Base-by-base conservation (phyloP, 1,284 basidiomycete genomes). In the Austroboletus niveus region DNA sequence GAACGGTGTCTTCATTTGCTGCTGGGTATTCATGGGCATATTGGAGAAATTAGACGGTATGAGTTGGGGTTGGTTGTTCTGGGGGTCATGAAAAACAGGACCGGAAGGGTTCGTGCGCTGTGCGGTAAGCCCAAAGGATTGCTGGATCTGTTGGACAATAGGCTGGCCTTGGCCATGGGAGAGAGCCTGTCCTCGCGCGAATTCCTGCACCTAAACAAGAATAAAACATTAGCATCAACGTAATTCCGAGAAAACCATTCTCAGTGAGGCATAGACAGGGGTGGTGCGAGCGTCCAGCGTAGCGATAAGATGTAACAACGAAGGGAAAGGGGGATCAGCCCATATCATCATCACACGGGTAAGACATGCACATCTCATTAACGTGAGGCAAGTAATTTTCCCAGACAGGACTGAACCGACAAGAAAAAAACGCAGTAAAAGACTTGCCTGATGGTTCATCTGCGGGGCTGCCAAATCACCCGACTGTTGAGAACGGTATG, bases 401-500 rank as follows among this genome's bases (percentile, higher is more conserved):
- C 54, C 57, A 58, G 51, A 62, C 45, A 45, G 34, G 42, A 38
- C 40, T 2, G 40, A 43, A 47, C 47, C 30, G 35, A 40, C 24
- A 40, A 41, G 45, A 42, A 40, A 49, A 56, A 58, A 53, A 47
- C 42, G 48, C 55, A 34, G 50, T 43, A 36, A 50, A 40, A 52
- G 43, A 75, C 76, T 69, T 55, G 76, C 81, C 79, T 79, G 79
- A 31, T 72, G 70, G 46, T 65, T 74, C 54, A 71, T 64, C 62
- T 73, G 74, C 24, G 67, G 59, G 24, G 64, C 48, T 40, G 66
- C 63, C 59, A 80, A 70, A 59, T 79, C 77, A 49, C 59, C 61
- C 22, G 72, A 69, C 59, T 69, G 72, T 52, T 73, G 74, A 4
- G 67, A 59, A 47, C 78, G 73, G 59, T 75, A 75, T 58, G 73